Conservation (phyloP, 805 yeast species). For the Cyberlindnera saturnus region DNA sequence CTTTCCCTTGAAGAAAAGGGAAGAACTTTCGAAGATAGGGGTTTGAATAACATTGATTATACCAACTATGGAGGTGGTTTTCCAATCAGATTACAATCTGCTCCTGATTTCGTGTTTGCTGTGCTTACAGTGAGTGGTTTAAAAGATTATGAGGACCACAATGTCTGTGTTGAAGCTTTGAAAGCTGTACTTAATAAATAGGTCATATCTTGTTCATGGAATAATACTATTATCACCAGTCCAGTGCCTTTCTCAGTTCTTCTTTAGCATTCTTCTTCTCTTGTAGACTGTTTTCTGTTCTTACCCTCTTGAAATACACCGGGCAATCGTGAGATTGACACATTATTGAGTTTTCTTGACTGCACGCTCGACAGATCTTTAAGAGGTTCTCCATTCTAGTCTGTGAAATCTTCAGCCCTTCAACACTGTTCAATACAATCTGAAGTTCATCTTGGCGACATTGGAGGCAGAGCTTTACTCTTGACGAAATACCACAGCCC, state of each 20-base stretch:
- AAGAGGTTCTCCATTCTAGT: slow-evolving; percentile 23
- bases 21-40: slow-evolving; percentile 33
- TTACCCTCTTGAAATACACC: slow-evolving; percentile 48
- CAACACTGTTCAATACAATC: slow-evolving; percentile 28
- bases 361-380: slow-evolving; percentile 32
- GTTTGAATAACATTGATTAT: slow-evolving; percentile 36
- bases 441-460: slow-evolving; percentile 32
- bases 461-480: slow-evolving; percentile 26
- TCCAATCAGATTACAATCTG: slow-evolving; percentile 34
- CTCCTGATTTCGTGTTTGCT: slow-evolving; percentile 33
- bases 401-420: slow-evolving; percentile 24
- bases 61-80: slow-evolving; percentile 55
- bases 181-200: slow-evolving; percentile 3
- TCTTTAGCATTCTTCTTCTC: slow-evolving; percentile 12
- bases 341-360: slow-evolving; percentile 26
- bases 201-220: neutral
- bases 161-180: slow-evolving; percentile 33
- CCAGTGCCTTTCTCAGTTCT: slow-evolving; percentile 2
- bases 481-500: slow-evolving; percentile 15
- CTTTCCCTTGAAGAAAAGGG: slow-evolving; percentile 32
- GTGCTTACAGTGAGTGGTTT: slow-evolving; percentile 52
- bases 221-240: slow-evolving; percentile 6
- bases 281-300: slow-evolving; percentile 28
- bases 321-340: slow-evolving; percentile 67
- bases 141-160: slow-evolving; percentile 49